A percentile compares a stretch with the other conserved stretches of the same genome.
phyloP scores from a whole-genome alignment of 768 basidiomycete species.

The Serendipita vermifera region DNA sequence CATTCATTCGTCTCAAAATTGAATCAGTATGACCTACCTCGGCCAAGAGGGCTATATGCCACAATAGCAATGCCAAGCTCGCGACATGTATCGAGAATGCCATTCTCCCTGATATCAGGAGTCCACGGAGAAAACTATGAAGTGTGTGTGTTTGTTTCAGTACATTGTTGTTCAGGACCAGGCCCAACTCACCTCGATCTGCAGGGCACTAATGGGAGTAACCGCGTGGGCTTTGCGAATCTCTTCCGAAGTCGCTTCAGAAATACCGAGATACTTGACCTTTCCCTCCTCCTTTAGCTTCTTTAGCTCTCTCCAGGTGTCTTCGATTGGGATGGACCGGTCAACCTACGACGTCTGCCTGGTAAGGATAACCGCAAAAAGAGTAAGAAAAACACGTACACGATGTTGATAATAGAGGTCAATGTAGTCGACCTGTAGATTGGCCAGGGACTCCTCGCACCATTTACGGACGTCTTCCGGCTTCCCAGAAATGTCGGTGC shows the following conservation, averaged over 20 bases:
- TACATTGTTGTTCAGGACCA: too few species aligned
- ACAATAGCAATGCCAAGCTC: constrained; percentile 39
- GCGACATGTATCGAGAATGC: constrained; percentile 31
- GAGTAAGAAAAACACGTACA: background rate
- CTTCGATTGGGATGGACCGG: constrained; percentile 17
- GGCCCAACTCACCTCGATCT: too few species aligned
- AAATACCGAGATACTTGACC: constrained; percentile 40
- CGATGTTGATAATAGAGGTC: constrained; percentile 14
- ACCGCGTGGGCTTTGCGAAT: constrained; percentile 36
- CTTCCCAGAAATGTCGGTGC: background rate
- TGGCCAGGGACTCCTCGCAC: constrained; percentile 12
- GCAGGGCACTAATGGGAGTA: too few species aligned
- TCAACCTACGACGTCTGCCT: too few species aligned
- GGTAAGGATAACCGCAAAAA: too few species aligned
- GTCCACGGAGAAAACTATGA: constrained; percentile 24
- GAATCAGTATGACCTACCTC: too few species aligned
- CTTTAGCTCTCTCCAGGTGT: constrained; percentile 15
- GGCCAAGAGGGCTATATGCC: constrained; percentile 41
- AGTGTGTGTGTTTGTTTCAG: constrained; percentile 21
- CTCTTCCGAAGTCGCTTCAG: constrained; percentile 35
- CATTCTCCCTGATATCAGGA: constrained; percentile 22
- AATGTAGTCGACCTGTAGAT: constrained; percentile 14
- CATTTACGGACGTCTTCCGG: constrained; percentile 14
- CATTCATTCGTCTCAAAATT: too few species aligned
- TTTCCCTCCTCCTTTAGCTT: constrained; percentile 25